Evolutionary conservation across 352 stramenopile species (phyloP).

Genomic region (Pythium brassicae): DNA sequence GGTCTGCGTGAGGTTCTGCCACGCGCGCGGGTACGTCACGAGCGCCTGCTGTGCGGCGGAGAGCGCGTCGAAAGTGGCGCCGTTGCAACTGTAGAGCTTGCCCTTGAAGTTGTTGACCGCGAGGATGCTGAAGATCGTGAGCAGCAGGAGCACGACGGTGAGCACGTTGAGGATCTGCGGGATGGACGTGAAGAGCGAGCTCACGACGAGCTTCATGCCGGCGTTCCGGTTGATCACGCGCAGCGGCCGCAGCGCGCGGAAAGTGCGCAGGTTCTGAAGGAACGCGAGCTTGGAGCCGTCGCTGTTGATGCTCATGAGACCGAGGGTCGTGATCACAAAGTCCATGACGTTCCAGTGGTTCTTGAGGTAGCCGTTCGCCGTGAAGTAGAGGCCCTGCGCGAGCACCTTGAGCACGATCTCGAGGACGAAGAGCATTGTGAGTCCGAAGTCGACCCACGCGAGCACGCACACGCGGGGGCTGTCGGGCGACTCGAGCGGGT

Average conservation of each 20-base stretch:
- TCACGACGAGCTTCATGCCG: constrained; percentile 85
- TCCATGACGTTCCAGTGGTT: constrained; percentile 90
- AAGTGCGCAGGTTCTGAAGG: constrained; percentile 56
- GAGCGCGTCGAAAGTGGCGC: constrained; percentile 43
- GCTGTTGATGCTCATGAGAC: constrained; percentile 71
- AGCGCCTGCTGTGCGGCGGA: constrained; percentile 27
- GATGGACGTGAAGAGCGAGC: constrained; percentile 73
- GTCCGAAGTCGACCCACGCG: constrained; percentile 49
- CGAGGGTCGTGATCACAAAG: constrained; percentile 79
- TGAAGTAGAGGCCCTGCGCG: constrained; percentile 63
- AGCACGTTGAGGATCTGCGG: constrained; percentile 82
- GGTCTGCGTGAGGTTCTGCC: constrained; percentile 31
- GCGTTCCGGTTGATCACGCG: constrained; percentile 72
- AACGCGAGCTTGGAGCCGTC: constrained; percentile 58
- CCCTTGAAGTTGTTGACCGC: constrained; percentile 91
- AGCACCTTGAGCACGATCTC: constrained; percentile 88
- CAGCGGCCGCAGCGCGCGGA: constrained; percentile 77
- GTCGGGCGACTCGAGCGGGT: constrained; percentile 50
- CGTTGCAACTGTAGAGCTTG: constrained; percentile 57
- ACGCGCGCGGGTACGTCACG: constrained; percentile 39
- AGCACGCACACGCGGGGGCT: constrained; percentile 37
- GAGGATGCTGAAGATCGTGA: constrained; percentile 91
- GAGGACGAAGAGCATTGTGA: constrained; percentile 84
- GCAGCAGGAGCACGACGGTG: constrained; percentile 70
- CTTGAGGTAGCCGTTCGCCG: constrained; percentile 61